A percentile compares a stretch with the other conserved stretches of the same genome.
Evolutionary conservation across 2,329 filamentous ascomycete genomes (phyloP).

Genomic region (Graphiopsis chlorocephala): DNA sequence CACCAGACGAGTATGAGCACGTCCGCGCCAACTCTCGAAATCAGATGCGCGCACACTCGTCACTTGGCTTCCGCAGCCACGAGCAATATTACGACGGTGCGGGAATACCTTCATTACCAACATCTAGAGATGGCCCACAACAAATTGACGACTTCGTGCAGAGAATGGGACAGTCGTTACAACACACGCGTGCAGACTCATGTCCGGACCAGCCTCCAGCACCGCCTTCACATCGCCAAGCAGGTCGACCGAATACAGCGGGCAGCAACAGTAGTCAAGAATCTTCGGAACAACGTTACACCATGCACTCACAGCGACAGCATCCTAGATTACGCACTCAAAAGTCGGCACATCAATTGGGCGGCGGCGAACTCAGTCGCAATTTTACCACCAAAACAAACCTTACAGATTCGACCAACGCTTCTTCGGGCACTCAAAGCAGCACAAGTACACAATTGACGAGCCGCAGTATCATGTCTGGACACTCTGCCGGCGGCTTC

Average conservation of each 20-base stretch:
- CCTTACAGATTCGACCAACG: slow-evolving; percentile 70
- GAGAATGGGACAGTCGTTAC: slow-evolving; percentile 82
- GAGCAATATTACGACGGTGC: slow-evolving; percentile 44
- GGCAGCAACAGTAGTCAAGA: slow-evolving; percentile 29
- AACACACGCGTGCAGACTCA: slow-evolving; percentile 60
- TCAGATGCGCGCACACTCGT: slow-evolving; percentile 64
- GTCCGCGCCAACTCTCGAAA: slow-evolving; percentile 43
- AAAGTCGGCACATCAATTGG: slow-evolving; percentile 76
- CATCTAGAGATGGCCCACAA: slow-evolving; percentile 53
- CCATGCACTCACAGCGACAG: slow-evolving; percentile 42
- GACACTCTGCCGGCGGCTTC: slow-evolving; percentile 81
- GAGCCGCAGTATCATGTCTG: slow-evolving; percentile 88
- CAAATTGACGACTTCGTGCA: slow-evolving; percentile 84
- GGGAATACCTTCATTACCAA: slow-evolving; percentile 38
- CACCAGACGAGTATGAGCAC: slow-evolving; percentile 77
- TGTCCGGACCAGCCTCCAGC: slow-evolving; percentile 36
- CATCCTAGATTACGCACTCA: slow-evolving; percentile 51
- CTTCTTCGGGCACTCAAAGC: slow-evolving; percentile 54
- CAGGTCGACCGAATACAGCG: slow-evolving; percentile 28
- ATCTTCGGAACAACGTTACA: slow-evolving; percentile 18
- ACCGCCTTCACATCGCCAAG: slow-evolving; percentile 29
- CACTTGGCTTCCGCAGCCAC: slow-evolving; percentile 61
- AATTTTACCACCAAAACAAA: slow-evolving; percentile 88
- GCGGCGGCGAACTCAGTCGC: slow-evolving; percentile 66
- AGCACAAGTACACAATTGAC: slow-evolving; percentile 74